Conservation (phyloP, 768 basidiomycete genomes). For the Tephrocybe sp. region DNA sequence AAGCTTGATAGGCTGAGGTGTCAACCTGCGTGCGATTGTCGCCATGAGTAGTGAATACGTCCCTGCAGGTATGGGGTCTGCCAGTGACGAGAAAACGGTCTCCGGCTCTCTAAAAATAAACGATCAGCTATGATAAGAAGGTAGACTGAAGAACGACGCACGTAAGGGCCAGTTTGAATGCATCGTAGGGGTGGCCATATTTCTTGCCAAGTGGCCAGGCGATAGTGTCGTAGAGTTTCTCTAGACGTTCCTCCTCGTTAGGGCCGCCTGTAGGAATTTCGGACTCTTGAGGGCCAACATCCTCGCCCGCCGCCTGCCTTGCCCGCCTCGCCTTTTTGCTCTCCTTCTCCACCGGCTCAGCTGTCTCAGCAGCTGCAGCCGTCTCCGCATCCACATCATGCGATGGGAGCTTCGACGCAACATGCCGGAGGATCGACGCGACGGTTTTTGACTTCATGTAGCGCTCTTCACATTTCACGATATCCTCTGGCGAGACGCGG, state of each 20-base stretch:
- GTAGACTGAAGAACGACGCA: constrained; percentile 37
- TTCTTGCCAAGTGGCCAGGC: constrained; percentile 92
- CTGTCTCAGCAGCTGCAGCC: constrained; percentile 16
- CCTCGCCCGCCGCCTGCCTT: constrained; percentile 47
- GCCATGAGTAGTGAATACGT: constrained; percentile 65
- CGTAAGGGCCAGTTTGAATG: constrained; percentile 96
- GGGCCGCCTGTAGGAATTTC: constrained; percentile 41
- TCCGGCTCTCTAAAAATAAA: constrained; percentile 45
- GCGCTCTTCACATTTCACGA: constrained; percentile 97
- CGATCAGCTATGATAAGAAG: background rate
- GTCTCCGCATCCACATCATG: constrained; percentile 33
- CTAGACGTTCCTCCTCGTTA: constrained; percentile 79
- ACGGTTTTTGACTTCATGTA: constrained; percentile 99
- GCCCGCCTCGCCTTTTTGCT: constrained; percentile 47
- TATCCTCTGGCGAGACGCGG: constrained; percentile 96
- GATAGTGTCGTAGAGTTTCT: constrained; percentile 85
- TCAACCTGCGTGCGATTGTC: constrained; percentile 92
- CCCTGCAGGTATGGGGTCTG: constrained; percentile 52
- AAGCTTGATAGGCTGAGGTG: constrained; percentile 98
- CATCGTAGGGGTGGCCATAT: constrained; percentile 96
- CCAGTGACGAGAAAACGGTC: constrained; percentile 74
- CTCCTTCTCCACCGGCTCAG: constrained; percentile 44
- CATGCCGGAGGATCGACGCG: constrained; percentile 89
- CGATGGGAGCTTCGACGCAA: constrained; percentile 77
- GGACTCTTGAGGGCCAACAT: constrained; percentile 32